Evolutionary conservation across 2,329 filamentous ascomycete genomes (phyloP), one percentile per base, ranked within the genome.

Genomic region (Fusarium anguioides): DNA sequence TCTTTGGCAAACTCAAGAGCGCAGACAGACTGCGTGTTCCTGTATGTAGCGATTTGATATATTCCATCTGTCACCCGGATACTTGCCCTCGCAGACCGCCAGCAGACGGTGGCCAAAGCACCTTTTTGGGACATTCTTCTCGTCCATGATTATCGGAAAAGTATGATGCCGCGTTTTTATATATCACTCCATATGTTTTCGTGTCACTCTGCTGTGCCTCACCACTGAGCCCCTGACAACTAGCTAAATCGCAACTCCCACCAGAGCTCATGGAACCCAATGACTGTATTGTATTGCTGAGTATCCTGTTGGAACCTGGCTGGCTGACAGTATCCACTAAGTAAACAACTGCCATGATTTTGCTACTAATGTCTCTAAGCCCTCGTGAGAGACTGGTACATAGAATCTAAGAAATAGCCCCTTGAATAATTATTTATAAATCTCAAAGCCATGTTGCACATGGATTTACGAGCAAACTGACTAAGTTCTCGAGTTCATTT

Each of bases 21-120:
- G 56, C 58, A 54, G 61, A 51, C 60, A 64, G 62, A 70, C 59
- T 55, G 59, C 60, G 49, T 47, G 31, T 47, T 58, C 52, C 63
- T 72, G 68, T 74, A 74, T 69, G 66, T 74, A 74, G 72, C 66
- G 33, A 58, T 53, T 46, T 61, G 55, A 49, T 60, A 51, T 41
- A 48, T 52, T 53, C 60, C 48, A 40, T 58, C 63, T 58, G 45
- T 54, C 39, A 41, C 37, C 37, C n/a, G 17, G 18, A 27, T 39
- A 11, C 9, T 14, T 31, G 20, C 39, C 17, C 11, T 41, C n/a
- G 48, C 24, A 29, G 23, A 20, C 21, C 39, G 26, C 15, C 15
- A 31, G 29, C 37, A 42, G 31, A 33, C 15, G 12, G 29, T 46
- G 36, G 21, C 42, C 18, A 18, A n/a, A n/a, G 27, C n/a, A 31